Conservation (phyloP, 768 basidiomycete genomes). For the Lactarius akahatsu region DNA sequence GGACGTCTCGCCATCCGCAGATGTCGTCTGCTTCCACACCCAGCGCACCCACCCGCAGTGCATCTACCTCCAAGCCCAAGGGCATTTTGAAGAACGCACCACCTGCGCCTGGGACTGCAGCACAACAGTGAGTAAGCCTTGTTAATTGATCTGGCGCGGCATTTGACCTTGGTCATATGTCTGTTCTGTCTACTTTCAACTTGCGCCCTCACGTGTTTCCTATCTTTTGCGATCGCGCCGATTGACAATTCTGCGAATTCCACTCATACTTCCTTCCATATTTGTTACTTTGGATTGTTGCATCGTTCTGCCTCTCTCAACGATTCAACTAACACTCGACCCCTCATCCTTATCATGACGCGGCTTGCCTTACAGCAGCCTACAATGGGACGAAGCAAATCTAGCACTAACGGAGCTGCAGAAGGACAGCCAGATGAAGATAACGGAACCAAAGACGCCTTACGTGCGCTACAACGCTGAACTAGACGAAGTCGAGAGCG, state of each 20-base stretch:
- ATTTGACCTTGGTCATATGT: constrained; percentile 19
- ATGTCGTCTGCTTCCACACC: constrained; percentile 42
- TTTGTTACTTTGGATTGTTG: neutral
- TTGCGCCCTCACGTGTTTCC: constrained; percentile 21
- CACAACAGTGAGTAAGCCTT: constrained; percentile 48
- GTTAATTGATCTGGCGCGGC: neutral
- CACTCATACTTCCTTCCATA: neutral
- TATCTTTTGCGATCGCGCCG: constrained; percentile 16
- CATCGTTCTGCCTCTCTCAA: neutral
- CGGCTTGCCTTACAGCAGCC: constrained; percentile 43
- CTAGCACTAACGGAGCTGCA: constrained; percentile 88
- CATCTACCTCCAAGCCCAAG: constrained; percentile 67
- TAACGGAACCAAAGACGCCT: constrained; percentile 96
- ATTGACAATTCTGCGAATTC: neutral
- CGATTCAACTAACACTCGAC: neutral
- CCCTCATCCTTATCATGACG: neutral
- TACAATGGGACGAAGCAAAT: constrained; percentile 97
- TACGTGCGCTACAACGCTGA: constrained; percentile 90
- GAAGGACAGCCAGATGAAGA: constrained; percentile 98
- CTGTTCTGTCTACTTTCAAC: constrained; percentile 1
- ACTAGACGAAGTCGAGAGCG: constrained; percentile 81
- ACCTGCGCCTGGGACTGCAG: constrained; percentile 42
- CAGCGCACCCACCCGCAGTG: constrained; percentile 56
- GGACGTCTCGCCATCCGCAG: constrained; percentile 1
- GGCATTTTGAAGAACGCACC: constrained; percentile 88